These are phyloP conservation scores for Tricholoma matsutake DNA, from an alignment of 768 basidiomycete genomes.

Conservation along the genomic window DNA sequence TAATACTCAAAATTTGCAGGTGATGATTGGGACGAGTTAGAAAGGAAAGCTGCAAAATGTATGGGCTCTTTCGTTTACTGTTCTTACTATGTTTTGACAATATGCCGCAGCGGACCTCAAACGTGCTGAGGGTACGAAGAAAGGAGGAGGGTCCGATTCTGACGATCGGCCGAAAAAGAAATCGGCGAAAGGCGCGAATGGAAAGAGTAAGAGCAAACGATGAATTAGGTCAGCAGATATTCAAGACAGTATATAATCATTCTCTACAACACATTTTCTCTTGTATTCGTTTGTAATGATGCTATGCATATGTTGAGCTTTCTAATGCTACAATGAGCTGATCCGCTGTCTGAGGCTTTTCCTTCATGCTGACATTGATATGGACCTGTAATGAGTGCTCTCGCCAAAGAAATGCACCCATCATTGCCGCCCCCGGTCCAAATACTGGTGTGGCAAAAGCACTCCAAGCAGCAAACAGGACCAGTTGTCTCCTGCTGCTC, in stretches of 20 bases:
- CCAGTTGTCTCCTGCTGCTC: conserved; percentile 25
- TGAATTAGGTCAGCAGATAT: conserved; percentile 10
- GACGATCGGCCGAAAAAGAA: conserved; percentile 50
- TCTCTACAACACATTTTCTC: neutral
- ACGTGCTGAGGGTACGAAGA: conserved; percentile 39
- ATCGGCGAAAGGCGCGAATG: conserved; percentile 32
- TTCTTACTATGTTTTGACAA: conserved; percentile 14
- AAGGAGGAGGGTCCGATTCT: conserved; percentile 47
- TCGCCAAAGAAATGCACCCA: conserved; percentile 47
- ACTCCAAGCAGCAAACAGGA: conserved; percentile 41
- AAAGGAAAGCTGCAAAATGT: conserved; percentile 89
- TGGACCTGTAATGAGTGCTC: conserved; percentile 26
- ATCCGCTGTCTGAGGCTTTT: neutral
- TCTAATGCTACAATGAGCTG: neutral
- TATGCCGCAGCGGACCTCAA: conserved; percentile 46
- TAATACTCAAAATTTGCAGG: conserved; percentile 37
- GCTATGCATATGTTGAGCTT: neutral
- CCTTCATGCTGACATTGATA: neutral
- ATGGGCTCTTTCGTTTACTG: conserved; percentile 13
- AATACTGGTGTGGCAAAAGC: conserved; percentile 35
- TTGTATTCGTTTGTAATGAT: neutral
- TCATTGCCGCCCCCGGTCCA: conserved; percentile 52
- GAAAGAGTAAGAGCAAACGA: conserved; percentile 34
- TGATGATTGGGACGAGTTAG: conserved; percentile 96
- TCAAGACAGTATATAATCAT: neutral